Evolutionary conservation across 2,329 filamentous ascomycete species (phyloP).

Genomic region (Monosporascus ibericus): DNA sequence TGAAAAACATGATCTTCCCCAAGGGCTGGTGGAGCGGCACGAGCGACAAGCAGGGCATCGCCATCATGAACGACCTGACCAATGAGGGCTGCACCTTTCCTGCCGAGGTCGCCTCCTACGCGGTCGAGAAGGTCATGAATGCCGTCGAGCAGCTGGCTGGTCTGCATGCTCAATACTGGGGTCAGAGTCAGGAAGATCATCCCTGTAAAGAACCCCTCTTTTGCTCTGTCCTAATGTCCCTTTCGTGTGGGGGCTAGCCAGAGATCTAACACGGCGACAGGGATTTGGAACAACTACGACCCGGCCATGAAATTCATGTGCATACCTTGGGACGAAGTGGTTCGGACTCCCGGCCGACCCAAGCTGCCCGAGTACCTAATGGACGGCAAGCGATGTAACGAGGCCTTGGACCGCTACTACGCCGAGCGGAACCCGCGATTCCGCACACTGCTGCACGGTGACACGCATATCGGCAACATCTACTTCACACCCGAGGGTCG

Average conservation of each 20-base stretch:
- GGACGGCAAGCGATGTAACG: constrained; percentile 27
- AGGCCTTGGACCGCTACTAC: constrained; percentile 31
- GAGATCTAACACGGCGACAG: constrained; percentile 2
- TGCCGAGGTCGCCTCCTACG: constrained; percentile 23
- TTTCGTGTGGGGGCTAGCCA: no score
- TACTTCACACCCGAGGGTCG: constrained; percentile 30
- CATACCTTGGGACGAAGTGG: constrained; percentile 22
- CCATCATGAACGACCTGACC: constrained; percentile 30
- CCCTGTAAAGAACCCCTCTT: constrained; percentile 6
- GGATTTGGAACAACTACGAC: constrained; percentile 32
- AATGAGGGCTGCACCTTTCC: constrained; percentile 29
- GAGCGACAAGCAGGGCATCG: constrained; percentile 30
- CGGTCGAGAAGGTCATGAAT: constrained; percentile 26
- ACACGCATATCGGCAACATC: constrained; percentile 38
- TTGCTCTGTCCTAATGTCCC: no score
- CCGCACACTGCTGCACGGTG: constrained; percentile 35
- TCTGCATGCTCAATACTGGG: constrained; percentile 34
- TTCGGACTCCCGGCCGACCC: constrained; percentile 23
- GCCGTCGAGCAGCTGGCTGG: constrained; percentile 33
- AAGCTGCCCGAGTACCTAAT: constrained; percentile 31
- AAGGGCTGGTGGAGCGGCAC: constrained; percentile 31
- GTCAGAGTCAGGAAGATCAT: constrained; percentile 17
- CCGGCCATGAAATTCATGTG: constrained; percentile 29
- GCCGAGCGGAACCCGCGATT: constrained; percentile 31
- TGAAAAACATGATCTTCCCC: constrained; percentile 27